phyloP scores from a whole-genome alignment of 257 asterid species.

The Solanum ossicruentum region DNA sequence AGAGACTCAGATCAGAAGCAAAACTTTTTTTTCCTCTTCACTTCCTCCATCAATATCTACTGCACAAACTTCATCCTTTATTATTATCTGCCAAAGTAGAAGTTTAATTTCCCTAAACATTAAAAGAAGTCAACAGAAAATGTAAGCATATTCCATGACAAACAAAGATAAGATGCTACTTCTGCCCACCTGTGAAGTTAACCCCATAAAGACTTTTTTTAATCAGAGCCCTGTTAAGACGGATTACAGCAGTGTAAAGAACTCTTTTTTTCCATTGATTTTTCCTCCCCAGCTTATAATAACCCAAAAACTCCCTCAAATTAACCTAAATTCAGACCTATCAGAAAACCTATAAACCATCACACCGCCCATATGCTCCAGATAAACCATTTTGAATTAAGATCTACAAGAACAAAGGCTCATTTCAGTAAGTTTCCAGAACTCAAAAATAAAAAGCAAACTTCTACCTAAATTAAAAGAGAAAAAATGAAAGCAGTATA shows the following conservation, averaged over 20 bases:
- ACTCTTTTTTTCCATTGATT: neutral
- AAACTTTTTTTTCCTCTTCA: neutral
- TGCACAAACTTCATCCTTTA: neutral
- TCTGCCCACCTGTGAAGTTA: neutral
- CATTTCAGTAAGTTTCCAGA: neutral
- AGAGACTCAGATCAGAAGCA: no score
- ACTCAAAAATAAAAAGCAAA: neutral
- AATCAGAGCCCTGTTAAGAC: neutral
- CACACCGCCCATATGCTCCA: neutral
- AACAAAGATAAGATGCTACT: neutral
- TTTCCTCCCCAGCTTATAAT: neutral
- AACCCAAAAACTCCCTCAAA: neutral
- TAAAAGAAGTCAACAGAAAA: neutral
- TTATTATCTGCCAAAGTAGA: neutral
- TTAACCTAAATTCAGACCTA: neutral
- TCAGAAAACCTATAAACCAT: neutral
- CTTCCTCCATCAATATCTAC: neutral
- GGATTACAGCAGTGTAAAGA: neutral
- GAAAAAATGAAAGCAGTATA: neutral
- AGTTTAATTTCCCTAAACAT: neutral
- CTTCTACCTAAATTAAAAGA: neutral
- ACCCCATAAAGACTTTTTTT: neutral
- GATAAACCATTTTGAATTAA: neutral
- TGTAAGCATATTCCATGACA: neutral
- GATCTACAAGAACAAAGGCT: neutral